Evolutionary conservation across 2,329 filamentous ascomycete species (phyloP), one percentile per base, ranked within the genome.

Genomic region (Botrytis tulipae): DNA sequence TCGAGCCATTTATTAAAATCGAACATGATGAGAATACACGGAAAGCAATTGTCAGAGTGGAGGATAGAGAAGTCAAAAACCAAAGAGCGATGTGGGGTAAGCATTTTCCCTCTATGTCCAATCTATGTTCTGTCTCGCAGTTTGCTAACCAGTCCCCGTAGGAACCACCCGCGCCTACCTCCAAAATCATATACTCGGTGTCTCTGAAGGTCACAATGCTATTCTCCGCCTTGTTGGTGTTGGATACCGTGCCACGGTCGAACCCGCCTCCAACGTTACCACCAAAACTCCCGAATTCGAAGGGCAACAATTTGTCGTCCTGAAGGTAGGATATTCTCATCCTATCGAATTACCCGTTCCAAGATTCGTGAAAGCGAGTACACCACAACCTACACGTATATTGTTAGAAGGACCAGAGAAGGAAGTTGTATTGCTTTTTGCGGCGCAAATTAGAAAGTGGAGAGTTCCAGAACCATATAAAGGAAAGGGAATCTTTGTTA

Each of bases 401-500:
- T 84, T 99, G 78, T 85, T 99, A 57, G 94, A 99, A 85, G 94
- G 96, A 14, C 87, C 91, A 70, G 90, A 98, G 82, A 94, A 94
- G 82, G 91, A 97, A 83, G 88, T 91, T 67, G 90, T 99, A 76
- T 96, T 94, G 87, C 91, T 92, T 74, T 98, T 98, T 83, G 96
- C 96, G 29, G 96, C 96, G 0, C 86, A 91, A 78, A 97, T 99
- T 78, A 88, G 94, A 79, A 88, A 86, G 83, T 98, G 95, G 95
- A 91, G 96, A 81, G 89, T 88, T 77, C 96, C 96, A 44, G 96
- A 99, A 85, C 96, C 96, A 77, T 99, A 99, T 84, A 99, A 99
- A 89, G 96, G 96, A 78, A 98, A 99, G 90, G 96, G 96, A 79
- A 97, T 99, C 79, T 99, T 98, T 82, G 91, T 99, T 79, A 97